Conservation (phyloP, 352 stramenopile genomes). For the Globisporangium spinosum region DNA sequence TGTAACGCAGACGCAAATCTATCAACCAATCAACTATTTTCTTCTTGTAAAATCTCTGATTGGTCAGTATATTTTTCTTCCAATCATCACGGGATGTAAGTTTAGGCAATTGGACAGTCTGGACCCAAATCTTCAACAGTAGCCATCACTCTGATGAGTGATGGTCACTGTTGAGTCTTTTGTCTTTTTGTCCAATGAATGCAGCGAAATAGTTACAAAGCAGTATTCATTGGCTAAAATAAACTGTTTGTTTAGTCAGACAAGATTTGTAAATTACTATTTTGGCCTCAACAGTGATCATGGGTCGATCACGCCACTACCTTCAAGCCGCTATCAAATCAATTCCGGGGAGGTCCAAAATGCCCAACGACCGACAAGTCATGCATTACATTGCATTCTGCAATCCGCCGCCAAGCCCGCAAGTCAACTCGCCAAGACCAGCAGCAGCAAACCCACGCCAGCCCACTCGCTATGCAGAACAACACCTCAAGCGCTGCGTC, state of each 20-base stretch:
- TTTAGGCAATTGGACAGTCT: too few species aligned
- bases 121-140: neutral
- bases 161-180: neutral
- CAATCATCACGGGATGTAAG: too few species aligned
- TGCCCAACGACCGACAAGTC: neutral
- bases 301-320: neutral
- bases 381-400: neutral
- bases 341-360: neutral
- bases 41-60: neutral
- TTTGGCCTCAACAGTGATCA: neutral
- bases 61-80: too few species aligned
- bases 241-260: neutral
- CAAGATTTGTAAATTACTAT: neutral
- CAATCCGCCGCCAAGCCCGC: neutral
- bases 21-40: too few species aligned
- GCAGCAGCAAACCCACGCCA: neutral
- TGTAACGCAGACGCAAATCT: neutral
- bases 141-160: neutral
- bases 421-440: neutral
- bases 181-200: neutral
- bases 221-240: neutral
- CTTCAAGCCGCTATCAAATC: neutral
- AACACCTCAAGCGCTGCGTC: constrained; percentile 19
- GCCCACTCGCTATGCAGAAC: neutral
- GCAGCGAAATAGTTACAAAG: neutral